Conservation (phyloP, 1,284 basidiomycete genomes). For the Naganishia albida region DNA sequence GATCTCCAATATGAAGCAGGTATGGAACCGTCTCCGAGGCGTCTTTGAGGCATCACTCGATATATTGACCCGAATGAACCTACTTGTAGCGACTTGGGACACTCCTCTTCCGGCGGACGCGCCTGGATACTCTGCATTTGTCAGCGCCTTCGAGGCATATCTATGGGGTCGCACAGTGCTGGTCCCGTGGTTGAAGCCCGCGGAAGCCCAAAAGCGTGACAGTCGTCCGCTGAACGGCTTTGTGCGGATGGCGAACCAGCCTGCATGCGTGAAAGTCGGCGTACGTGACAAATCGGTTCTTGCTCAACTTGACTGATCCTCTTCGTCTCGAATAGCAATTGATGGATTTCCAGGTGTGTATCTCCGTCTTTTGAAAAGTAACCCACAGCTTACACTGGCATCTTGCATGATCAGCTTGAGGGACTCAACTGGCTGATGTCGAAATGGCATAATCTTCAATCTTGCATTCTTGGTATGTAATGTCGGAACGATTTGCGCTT, state of each 20-base stretch:
- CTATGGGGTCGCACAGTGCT: constrained; percentile 65
- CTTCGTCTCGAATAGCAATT: constrained; percentile 56
- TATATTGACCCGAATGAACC: constrained; percentile 31
- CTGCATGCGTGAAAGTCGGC: constrained; percentile 55
- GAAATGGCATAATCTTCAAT: constrained; percentile 84
- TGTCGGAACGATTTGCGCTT: neutral
- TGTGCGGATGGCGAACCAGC: constrained; percentile 52
- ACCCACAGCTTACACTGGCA: neutral
- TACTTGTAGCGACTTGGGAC: constrained; percentile 76
- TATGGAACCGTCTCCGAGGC: neutral
- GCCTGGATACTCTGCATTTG: constrained; percentile 63
- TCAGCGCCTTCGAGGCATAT: constrained; percentile 66
- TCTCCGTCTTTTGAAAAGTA: no score
- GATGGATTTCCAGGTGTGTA: constrained; percentile 76
- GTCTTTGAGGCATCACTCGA: constrained; percentile 2
- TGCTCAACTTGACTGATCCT: neutral
- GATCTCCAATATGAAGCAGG: constrained; percentile 68
- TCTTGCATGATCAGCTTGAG: constrained; percentile 63
- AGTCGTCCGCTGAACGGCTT: constrained; percentile 40
- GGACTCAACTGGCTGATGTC: constrained; percentile 90
- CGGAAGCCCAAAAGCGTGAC: constrained; percentile 46
- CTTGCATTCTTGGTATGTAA: constrained; percentile 68
- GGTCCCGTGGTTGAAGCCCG: constrained; percentile 59
- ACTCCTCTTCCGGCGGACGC: constrained; percentile 63
- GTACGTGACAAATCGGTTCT: constrained; percentile 40